phyloP scores from a whole-genome alignment of 1,139 yeast species.

The Taiozyma sp. region DNA sequence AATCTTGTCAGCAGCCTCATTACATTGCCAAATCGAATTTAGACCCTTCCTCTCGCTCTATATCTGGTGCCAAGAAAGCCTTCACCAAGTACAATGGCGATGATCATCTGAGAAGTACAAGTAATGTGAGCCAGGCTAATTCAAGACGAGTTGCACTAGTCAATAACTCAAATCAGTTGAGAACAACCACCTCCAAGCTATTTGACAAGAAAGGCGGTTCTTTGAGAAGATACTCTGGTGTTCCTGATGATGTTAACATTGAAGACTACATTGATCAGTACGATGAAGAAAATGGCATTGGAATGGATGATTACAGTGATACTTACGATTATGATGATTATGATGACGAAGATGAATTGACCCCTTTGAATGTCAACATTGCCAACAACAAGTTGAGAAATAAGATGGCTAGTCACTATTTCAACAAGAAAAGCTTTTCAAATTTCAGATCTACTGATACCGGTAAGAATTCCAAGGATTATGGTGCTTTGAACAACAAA shows the following conservation, averaged over 20 bases:
- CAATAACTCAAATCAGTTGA: conserved; percentile 30
- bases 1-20: neutral
- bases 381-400: conserved; percentile 29
- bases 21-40: neutral
- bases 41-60: conserved; percentile 4
- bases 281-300: conserved; percentile 42
- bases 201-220: conserved; percentile 71
- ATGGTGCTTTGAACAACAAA: conserved; percentile 2
- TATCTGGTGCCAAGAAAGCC: conserved; percentile 7
- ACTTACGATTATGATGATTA: conserved; percentile 25
- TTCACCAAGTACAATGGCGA: conserved; percentile 20
- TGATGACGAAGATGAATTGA: conserved; percentile 24
- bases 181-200: conserved; percentile 68
- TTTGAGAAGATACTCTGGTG: conserved; percentile 67
- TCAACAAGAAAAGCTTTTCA: conserved; percentile 35
- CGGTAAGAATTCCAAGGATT: conserved; percentile 5
- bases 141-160: conserved; percentile 1
- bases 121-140: conserved; percentile 5
- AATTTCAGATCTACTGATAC: conserved; percentile 12
- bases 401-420: conserved; percentile 20
- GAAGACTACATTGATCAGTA: conserved; percentile 48
- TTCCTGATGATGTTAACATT: conserved; percentile 63
- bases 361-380: conserved; percentile 29
- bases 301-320: conserved; percentile 26
- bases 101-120: conserved; percentile 14